Evolutionary conservation across 2,329 filamentous ascomycete genomes (phyloP), one percentile per base, ranked within the genome.

Genomic region (Trichoderma breve): DNA sequence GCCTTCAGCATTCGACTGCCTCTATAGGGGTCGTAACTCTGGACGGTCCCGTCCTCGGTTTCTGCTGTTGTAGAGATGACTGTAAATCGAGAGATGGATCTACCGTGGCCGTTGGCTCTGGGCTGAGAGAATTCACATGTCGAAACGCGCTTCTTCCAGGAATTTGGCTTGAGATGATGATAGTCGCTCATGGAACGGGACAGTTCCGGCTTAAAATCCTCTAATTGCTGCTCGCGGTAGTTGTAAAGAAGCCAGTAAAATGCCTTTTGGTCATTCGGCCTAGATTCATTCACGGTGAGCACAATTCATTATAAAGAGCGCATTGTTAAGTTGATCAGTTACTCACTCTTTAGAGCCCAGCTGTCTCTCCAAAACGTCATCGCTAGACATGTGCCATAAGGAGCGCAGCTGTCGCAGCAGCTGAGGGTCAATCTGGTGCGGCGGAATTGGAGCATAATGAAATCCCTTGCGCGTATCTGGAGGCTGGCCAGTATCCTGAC

Each of bases 181-280:
- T 97, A 96, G 78, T 98, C 95, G 81, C 94, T 97, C 71, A 91
- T 88, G 1, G 95, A 97, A 78, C 96, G 92, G n/a, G 89, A 89
- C 70, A 98, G 84, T 26, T 92, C 88, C 34, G 91, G 90, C 72
- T 92, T 92, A 78, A 96, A 98, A 78, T 97, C 93, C 79, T 98
- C 95, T 2, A 97, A 82, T 76, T 96, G 91, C 74, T 93, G 90
- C 74, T 97, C 91, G 58, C 93, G 89, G 80, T 97, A 97, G 80
- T 91, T 92, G 74, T 92, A 83, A 8, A 99, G 87, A 24, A 97
- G 88, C 81, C 90, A 92, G 81, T 98, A 99, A 81, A 98, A 98
- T 75, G 95, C 87, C 78, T 97, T 97, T 79, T 98, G 94, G 70
- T 97, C 93, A 74, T 97, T 98, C 5, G 89, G 85, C 74, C 92